Evolutionary conservation across 1,284 basidiomycete species (phyloP).

Genomic region (Coriolopsis trogii): DNA sequence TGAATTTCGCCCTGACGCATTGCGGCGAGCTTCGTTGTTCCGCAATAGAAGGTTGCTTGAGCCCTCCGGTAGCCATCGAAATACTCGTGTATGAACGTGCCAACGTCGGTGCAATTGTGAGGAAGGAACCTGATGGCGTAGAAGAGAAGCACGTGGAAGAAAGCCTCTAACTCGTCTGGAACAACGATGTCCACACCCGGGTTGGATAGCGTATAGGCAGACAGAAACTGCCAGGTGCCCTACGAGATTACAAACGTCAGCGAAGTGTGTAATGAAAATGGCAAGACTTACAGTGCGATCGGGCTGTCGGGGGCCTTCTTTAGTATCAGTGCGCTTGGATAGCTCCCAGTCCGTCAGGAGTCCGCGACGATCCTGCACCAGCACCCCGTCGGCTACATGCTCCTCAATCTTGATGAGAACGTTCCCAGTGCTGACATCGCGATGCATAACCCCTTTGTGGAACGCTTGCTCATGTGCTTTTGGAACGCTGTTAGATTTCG

Average conservation of each 20-base stretch:
- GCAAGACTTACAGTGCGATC: conserved; percentile 5
- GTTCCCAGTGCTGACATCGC: conserved; percentile 19
- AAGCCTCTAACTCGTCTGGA: conserved; percentile 18
- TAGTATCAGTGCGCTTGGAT: neutral
- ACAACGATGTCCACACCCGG: neutral
- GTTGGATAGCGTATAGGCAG: neutral
- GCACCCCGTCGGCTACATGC: neutral
- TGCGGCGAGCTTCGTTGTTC: no score
- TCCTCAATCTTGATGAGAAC: conserved; percentile 3
- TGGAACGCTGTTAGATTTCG: no score
- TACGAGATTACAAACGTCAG: neutral
- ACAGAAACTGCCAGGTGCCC: conserved; percentile 23
- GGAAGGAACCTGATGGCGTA: conserved; percentile 11
- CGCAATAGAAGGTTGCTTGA: no score
- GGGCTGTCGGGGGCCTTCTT: neutral
- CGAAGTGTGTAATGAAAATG: neutral
- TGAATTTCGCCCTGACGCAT: no score
- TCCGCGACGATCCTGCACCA: neutral
- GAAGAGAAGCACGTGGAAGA: conserved; percentile 16
- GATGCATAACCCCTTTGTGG: conserved; percentile 6
- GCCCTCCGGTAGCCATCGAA: conserved; percentile 18
- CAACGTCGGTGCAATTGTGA: conserved; percentile 8
- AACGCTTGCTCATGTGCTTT: conserved; percentile 12
- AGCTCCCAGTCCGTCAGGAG: conserved; percentile 20
- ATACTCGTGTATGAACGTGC: conserved; percentile 8